Evolutionary conservation across 345 rosid genomes (phyloP).

Genomic region (Moricandia moricandioides): DNA sequence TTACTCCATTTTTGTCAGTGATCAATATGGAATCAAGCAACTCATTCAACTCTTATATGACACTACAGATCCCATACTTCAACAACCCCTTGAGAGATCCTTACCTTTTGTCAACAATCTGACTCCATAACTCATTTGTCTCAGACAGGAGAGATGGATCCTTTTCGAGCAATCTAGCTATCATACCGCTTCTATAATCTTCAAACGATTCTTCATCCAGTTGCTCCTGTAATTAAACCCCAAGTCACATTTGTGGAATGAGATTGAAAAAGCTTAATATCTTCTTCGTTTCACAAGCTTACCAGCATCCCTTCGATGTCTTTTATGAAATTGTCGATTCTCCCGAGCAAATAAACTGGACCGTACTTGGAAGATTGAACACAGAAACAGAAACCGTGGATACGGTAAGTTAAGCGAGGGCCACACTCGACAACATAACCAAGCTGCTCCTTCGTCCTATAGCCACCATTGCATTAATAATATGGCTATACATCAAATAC

Average conservation of each 20-base stretch:
- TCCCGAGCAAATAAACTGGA: constrained; percentile 78
- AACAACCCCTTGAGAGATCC: not conserved
- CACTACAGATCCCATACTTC: not conserved
- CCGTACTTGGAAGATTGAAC: constrained; percentile 85
- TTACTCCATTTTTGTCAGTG: constrained; percentile 9
- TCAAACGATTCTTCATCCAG: constrained; percentile 76
- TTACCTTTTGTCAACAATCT: constrained; percentile 84
- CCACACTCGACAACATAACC: constrained; percentile 92
- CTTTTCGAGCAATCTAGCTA: constrained; percentile 79
- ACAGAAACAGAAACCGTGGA: constrained; percentile 84
- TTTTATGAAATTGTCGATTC: constrained; percentile 73
- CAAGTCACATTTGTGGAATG: not conserved
- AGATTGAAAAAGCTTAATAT: not conserved
- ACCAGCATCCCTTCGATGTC: constrained; percentile 68
- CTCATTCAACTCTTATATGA: not conserved
- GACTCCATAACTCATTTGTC: constrained; percentile 81
- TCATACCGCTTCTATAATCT: constrained; percentile 72
- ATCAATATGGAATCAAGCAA: not conserved
- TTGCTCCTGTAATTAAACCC: constrained; percentile 48
- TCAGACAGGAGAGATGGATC: constrained; percentile 81
- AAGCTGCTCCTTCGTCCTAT: constrained; percentile 96
- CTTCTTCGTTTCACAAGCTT: constrained; percentile 19
- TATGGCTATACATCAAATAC: not conserved
- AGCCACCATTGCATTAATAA: constrained; percentile 1
- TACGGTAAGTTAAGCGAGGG: constrained; percentile 67